phyloP scores from a whole-genome alignment of 208 protist species.

The Kentomonas sorsogonicus region DNA sequence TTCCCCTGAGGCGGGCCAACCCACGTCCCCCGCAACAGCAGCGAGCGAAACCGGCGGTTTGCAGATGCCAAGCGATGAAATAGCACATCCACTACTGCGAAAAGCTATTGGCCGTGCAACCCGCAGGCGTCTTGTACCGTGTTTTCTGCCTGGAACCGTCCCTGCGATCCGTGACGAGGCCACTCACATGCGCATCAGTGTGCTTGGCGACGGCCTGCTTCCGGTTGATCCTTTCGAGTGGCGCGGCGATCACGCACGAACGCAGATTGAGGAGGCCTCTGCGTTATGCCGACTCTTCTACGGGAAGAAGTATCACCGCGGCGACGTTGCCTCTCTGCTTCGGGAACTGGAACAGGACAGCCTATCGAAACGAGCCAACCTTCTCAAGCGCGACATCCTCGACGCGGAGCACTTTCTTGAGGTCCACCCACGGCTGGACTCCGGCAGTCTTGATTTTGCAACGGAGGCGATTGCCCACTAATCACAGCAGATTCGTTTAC shows the following conservation, averaged over 20 bases:
- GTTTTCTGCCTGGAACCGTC: slow-evolving; percentile 49
- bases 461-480: too few species aligned
- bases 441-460: too few species aligned
- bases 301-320: slow-evolving; percentile 80
- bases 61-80: too few species aligned
- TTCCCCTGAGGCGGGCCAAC: too few species aligned
- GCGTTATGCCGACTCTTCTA: slow-evolving; percentile 66
- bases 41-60: too few species aligned
- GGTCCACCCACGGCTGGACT: slow-evolving; percentile 32
- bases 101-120: too few species aligned
- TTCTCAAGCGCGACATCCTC: slow-evolving; percentile 53
- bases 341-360: slow-evolving; percentile 61
- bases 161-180: slow-evolving; percentile 59
- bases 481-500: too few species aligned
- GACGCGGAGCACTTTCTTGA: slow-evolving; percentile 76
- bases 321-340: slow-evolving; percentile 53
- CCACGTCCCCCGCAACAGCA: slow-evolving; percentile 5
- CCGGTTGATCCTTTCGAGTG: slow-evolving; percentile 82
- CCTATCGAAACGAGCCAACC: slow-evolving; percentile 58
- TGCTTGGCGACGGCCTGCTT: slow-evolving; percentile 70
- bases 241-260: slow-evolving; percentile 65
- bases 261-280: slow-evolving; percentile 69
- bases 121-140: too few species aligned
- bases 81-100: too few species aligned
- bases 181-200: slow-evolving; percentile 32